Evolutionary conservation across 192 early-diverging fungal genomes (phyloP), one percentile per base, ranked within the genome.

Genomic region (Entomortierella parvispora): DNA sequence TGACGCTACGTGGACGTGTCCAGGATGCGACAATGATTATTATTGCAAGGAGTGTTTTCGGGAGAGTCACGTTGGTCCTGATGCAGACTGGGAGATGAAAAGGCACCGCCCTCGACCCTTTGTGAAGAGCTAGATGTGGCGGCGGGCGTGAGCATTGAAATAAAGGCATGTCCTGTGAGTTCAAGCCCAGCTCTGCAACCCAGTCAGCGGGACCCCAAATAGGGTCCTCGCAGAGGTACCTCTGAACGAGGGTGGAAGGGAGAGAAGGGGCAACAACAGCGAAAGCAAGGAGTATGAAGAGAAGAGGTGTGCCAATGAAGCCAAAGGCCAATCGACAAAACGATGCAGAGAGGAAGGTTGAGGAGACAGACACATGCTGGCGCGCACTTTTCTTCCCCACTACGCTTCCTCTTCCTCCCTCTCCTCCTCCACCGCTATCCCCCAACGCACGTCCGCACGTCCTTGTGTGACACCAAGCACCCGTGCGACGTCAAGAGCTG

Each of bases 1-100:
- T 14, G 89, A 90, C 58, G 87, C 85, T 1, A 83, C 79, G 7
- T 68, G 88, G 57, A 63, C 57, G n/a, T 90, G 89, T 76, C 59
- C 65, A 31, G 85, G 84, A 18, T 90, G 89, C 62, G 89, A 90
- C 23, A 80, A 88, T 64, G 89, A 89, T 52, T 40, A 82, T 42
- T 90, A 89, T 40, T 90, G 87, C 44, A 48, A 71, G 28, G 60
- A 55, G 5, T 90, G 89, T 44, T 90, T 87, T 71, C 78, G 80
- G 17, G 72, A 85, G 57, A 85, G 83, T 31, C 89, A 90, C 78
- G 37, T 65, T 44, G 64, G 81, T 12, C 61, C 70, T 5, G 70
- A 74, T 26, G 65, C 81, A 42, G 81, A 82, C 43, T 79, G 78
- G 70, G 81, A 82, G 48, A 59, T 74, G 51, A 72, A 68, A 37